Evolutionary conservation across 257 asterid species (phyloP).

Genomic region (Penstemon davidsonii): DNA sequence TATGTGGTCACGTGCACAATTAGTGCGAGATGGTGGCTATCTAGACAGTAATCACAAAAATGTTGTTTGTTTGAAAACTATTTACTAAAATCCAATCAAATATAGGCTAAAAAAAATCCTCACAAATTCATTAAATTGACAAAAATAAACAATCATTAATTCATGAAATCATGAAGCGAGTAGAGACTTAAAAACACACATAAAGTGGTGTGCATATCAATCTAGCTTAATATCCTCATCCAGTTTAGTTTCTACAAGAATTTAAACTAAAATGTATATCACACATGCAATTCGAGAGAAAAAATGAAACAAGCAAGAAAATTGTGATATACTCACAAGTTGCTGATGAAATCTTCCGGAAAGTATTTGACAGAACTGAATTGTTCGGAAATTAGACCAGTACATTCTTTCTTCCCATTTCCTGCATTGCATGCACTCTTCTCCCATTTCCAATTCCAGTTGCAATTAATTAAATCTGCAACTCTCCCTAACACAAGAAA

Average conservation of each 20-base stretch:
- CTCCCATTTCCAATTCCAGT: conserved; percentile 26
- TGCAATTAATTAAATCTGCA: not conserved
- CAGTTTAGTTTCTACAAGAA: not conserved
- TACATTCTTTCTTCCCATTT: conserved; percentile 42
- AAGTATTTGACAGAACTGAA: conserved; percentile 43
- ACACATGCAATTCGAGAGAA: not conserved
- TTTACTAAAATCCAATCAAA: not conserved
- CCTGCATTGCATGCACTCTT: conserved; percentile 30
- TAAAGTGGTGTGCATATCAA: conserved; percentile 4
- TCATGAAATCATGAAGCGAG: not conserved
- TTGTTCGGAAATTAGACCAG: conserved; percentile 38
- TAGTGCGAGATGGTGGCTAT: no score
- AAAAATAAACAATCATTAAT: not conserved
- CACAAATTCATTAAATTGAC: not conserved
- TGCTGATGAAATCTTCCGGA: conserved; percentile 30
- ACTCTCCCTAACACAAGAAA: not conserved
- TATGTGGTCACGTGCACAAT: no score
- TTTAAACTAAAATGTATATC: not conserved
- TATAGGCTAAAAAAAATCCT: not conserved
- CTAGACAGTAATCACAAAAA: not conserved
- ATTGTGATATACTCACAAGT: conserved; percentile 29
- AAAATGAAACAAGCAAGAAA: not conserved
- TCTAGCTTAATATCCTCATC: not conserved
- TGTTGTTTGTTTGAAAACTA: not conserved
- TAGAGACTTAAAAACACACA: not conserved